Evolutionary conservation across 2,329 filamentous ascomycete species (phyloP), one percentile per base, ranked within the genome.

Genomic region (Phyllosticta paracitricarpa): DNA sequence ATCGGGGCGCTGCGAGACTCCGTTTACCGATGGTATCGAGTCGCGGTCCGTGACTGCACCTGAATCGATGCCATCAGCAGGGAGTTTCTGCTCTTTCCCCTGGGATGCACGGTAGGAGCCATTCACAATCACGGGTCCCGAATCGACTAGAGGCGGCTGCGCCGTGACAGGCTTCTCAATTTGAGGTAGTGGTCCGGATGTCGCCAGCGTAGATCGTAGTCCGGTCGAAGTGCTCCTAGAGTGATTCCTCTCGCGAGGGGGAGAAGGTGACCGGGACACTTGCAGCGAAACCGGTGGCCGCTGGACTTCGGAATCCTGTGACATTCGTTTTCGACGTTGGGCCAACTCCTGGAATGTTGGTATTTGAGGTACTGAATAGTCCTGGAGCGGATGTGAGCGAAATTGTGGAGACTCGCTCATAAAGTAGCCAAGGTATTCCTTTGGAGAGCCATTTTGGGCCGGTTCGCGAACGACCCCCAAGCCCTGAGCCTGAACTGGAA

Each of bases 381-480:
- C 71, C 55, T 72, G 72, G 40, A 77, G 69, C 28, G 64, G 62
- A 25, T 56, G 40, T 22, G 58, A 26, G 9, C 56, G 55, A n/a
- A 58, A 58, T 4, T 66, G 63, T 56, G 75, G 71, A 54, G 78
- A 76, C 26, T 79, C 76, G 10, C 73, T 74, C 54, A 80, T 70
- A 61, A 76, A 78, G 65, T 81, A 81, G 3, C 78, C 78, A 12
- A 79, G 71, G 64, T 80, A 81, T 63, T 81, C 78, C 65, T 80
- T 80, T 1, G 78, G 76, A 56, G 75, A 73, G 10, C 72, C 72
- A 59, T 70, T 71, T 14, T 73, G 60, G 10, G 33, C 40, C 30
- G 51, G 51, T 26, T 62, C 56, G 7, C 73, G 70, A 8, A 54
- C 25, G 22, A 66, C 56, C 30, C 64, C 51, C 24, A 66, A 59